Conservation (phyloP, 495 filamentous ascomycete species). For the Annulohypoxylon moriforme region DNA sequence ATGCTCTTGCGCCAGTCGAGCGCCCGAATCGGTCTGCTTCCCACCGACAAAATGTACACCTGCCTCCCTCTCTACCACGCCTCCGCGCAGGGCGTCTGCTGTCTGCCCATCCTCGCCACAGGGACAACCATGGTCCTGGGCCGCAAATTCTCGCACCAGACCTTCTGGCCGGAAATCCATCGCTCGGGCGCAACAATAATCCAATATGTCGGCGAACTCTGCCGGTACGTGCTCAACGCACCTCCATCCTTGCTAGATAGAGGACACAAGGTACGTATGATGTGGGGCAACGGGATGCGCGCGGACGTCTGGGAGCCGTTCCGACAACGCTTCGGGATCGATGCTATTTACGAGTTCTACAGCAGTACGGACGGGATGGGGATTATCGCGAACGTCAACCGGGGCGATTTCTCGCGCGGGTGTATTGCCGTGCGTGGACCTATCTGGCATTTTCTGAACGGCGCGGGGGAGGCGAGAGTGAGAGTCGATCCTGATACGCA, state of each 20-base stretch:
- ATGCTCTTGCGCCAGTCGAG: constrained; percentile 31
- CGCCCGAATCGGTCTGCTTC: constrained; percentile 22
- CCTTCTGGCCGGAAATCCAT: constrained; percentile 80
- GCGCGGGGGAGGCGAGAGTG: constrained; percentile 70
- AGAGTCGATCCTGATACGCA: constrained; percentile 73
- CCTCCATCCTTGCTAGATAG: constrained; percentile 71
- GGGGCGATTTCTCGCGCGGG: constrained; percentile 67
- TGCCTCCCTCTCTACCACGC: constrained; percentile 87
- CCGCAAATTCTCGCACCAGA: constrained; percentile 73
- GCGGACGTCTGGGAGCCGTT: constrained; percentile 80
- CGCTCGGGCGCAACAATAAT: constrained; percentile 74
- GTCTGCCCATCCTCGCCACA: constrained; percentile 61
- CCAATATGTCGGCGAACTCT: constrained; percentile 84
- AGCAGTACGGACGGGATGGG: constrained; percentile 70
- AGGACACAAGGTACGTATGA: constrained; percentile 70
- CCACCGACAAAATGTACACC: constrained; percentile 71
- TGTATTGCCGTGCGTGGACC: constrained; percentile 76
- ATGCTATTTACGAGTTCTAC: constrained; percentile 70
- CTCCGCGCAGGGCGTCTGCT: constrained; percentile 67
- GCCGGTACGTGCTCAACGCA: constrained; percentile 77
- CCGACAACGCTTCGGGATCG: constrained; percentile 69
- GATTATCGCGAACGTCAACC: constrained; percentile 59
- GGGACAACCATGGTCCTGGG: constrained; percentile 74
- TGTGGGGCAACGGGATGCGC: constrained; percentile 81
- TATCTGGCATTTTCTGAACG: constrained; percentile 61